These are phyloP conservation scores for Cephalotrichum gorgonifer DNA, from an alignment of 2,329 filamentous ascomycete species.

Conservation along the genomic window DNA sequence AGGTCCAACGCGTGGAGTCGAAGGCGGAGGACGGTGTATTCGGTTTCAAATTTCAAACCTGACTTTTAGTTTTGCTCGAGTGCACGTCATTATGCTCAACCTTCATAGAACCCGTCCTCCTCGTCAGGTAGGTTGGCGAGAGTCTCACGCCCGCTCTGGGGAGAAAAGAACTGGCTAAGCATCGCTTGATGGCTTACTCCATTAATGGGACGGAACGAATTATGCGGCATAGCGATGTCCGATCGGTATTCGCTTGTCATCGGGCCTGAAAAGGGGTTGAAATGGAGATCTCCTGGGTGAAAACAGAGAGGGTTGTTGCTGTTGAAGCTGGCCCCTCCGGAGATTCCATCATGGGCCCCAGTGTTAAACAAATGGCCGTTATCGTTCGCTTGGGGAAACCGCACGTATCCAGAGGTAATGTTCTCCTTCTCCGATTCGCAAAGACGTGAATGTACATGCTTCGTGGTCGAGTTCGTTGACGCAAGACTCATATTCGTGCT, in stretches of 20 bases:
- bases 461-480: constrained; percentile 16
- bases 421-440: constrained; percentile 19
- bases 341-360: neutral
- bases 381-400: constrained; percentile 11
- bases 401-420: neutral
- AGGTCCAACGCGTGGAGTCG: too few species aligned
- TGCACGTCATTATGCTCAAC: neutral
- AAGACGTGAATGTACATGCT: constrained; percentile 12
- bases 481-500: constrained; percentile 5
- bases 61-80: neutral
- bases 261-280: constrained; percentile 14
- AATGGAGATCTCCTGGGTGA: constrained; percentile 14
- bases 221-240: constrained; percentile 7
- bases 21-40: too few species aligned
- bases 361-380: constrained; percentile 12
- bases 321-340: constrained; percentile 14
- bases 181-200: constrained; percentile 2
- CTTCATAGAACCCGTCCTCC: constrained; percentile 1
- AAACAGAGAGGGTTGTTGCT: constrained; percentile 17
- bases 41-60: neutral
- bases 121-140: neutral
- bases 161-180: neutral
- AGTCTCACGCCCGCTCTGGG: neutral
- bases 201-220: constrained; percentile 3
- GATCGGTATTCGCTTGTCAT: constrained; percentile 5